Percentiles rank a stretch among this genome's conserved stretches.
Conservation (phyloP, 441 rosid species). For the Arabidopsis lyrata region DNA sequence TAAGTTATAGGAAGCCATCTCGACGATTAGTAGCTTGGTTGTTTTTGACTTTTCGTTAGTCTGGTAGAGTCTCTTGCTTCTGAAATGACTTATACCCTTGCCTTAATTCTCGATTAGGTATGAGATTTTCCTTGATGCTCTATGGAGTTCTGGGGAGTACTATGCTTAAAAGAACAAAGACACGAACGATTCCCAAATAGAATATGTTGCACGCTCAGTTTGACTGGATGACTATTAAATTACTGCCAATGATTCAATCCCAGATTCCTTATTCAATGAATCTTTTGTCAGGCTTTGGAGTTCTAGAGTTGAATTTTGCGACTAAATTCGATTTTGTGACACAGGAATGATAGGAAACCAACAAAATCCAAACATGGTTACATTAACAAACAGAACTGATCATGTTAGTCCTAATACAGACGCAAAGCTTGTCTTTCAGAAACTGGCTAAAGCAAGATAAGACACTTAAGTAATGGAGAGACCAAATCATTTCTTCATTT, state of each 20-base stretch:
- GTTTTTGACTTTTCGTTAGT: too few relatives aligned
- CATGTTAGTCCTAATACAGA: slow-evolving; percentile 14
- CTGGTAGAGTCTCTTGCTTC: neutral
- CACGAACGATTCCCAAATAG: neutral
- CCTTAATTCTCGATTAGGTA: neutral
- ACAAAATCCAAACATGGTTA: neutral
- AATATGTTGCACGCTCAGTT: neutral
- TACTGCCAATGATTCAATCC: too few relatives aligned
- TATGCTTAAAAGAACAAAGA: neutral
- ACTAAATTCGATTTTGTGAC: too few relatives aligned
- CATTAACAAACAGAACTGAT: neutral
- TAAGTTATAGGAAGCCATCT: neutral
- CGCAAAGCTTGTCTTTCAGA: slow-evolving; percentile 16
- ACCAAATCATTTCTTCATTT: slow-evolving; percentile 15
- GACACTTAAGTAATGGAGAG: slow-evolving; percentile 4
- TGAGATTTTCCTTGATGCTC: neutral
- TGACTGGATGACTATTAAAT: too few relatives aligned
- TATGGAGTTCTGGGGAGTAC: neutral
- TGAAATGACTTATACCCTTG: neutral
- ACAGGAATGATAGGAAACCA: neutral
- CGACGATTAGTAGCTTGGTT: neutral
- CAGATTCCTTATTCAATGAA: too few relatives aligned
- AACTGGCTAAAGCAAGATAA: neutral
- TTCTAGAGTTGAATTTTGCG: too few relatives aligned
- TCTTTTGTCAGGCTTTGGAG: too few relatives aligned